Base-by-base conservation (phyloP, 129 eudicot species). In the Centaurea solstitialis region DNA sequence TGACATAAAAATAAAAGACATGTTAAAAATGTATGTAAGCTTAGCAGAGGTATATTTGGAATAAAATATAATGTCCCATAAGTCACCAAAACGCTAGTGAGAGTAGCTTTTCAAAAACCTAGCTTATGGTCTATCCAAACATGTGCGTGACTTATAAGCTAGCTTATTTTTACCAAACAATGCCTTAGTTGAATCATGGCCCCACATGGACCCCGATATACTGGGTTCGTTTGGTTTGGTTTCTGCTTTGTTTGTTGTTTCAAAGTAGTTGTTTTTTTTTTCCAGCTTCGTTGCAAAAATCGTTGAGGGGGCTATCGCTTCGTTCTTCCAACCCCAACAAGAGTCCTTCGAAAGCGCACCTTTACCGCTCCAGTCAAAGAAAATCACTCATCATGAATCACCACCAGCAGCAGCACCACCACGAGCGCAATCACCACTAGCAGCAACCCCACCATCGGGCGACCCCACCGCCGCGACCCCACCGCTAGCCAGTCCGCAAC, bases 291-390 rank as follows among this genome's bases (percentile, higher is more conserved):
- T 40, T 65, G 78, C 86, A 77, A 77, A 62, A 71, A 82, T 39
- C 78, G 28, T 61, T 71, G 78, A 77, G 74, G 4, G 75, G 47
- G 64, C 79, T 77, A 20, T 77, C 86, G 33, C n/a, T 22, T 72
- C 75, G 41, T 64, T 3, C 72, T 77, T 73, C 79, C 22, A 77
- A 72, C 40, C 43, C 72, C 82, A 62, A 62, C 69, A 17, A 47
- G 65, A 57, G 23, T 57, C 65, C 65, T 0, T 57, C 85, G 7
- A 45, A 30, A 75, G 68, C 13, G 65, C n/a, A 71, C 24, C 78
- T n/a, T 57, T 77, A 41, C 82, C 86, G 0, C 82, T 73, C 43
- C 86, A 77, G 45, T 73, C 86, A 30, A 82, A 82, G 73, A 83
- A 76, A 66, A 28, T 72, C 38, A 7, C 82, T 62, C 72, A 13